A percentile compares a stretch with the other conserved stretches of the same genome.
Evolutionary conservation across 192 early-diverging fungal species (phyloP).

Genomic region (Gonapodya prolifera): DNA sequence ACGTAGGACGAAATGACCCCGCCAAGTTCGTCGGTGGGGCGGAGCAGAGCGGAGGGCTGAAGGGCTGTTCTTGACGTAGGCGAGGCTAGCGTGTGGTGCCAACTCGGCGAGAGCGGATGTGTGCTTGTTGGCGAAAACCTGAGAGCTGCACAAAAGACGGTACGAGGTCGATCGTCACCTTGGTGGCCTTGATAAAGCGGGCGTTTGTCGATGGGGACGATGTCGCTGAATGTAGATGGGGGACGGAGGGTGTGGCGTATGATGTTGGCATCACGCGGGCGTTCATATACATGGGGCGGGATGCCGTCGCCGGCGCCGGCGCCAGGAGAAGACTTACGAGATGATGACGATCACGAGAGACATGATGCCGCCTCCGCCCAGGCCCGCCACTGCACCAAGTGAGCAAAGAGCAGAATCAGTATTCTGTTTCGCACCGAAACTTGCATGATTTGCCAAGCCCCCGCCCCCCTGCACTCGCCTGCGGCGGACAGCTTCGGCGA

Average conservation of each 20-base stretch:
- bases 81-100: neutral
- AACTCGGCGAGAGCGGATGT: neutral
- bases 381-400: constrained; percentile 59
- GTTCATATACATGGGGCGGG: no score
- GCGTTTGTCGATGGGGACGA: constrained; percentile 38
- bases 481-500: constrained; percentile 23
- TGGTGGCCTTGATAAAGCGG: neutral
- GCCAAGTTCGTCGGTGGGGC: neutral
- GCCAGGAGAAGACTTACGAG: no score
- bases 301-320: no score
- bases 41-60: neutral
- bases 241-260: neutral
- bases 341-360: constrained; percentile 68
- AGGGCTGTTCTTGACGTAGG: neutral
- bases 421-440: constrained; percentile 18
- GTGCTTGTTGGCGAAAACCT: neutral
- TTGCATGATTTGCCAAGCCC: no score
- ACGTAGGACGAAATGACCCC: neutral
- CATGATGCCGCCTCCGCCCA: constrained; percentile 71
- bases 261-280: no score
- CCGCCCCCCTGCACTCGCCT: no score
- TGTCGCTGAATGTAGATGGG: constrained; percentile 27
- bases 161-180: no score
- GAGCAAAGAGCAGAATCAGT: neutral
- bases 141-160: no score